Percentiles rank a stretch among this genome's conserved stretches.
Conservation (phyloP, 345 rosid genomes). For the Physaria fendleri region DNA sequence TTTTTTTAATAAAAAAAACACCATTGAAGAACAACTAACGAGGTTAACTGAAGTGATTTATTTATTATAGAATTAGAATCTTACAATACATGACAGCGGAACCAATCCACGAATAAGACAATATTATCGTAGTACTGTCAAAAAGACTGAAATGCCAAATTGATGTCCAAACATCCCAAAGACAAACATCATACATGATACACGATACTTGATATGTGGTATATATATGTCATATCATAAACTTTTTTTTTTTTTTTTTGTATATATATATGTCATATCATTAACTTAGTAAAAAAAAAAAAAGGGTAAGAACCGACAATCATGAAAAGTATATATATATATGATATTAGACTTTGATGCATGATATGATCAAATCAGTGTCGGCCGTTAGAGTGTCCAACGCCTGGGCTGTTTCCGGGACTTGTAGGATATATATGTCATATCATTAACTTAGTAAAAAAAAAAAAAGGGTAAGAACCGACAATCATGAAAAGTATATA, state of each 20-base stretch:
- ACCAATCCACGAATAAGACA: slow-evolving; percentile 6
- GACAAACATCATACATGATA: background rate
- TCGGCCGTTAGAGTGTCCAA: slow-evolving; percentile 30
- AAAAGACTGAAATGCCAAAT: slow-evolving; percentile 1
- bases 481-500: background rate
- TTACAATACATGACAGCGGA: slow-evolving; percentile 14
- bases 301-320: background rate
- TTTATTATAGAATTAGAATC: slow-evolving; percentile 6
- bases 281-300: background rate
- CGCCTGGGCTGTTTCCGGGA: slow-evolving; percentile 35
- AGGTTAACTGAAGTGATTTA: too few relatives aligned
- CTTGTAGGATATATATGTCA: too few relatives aligned
- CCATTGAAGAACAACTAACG: too few relatives aligned
- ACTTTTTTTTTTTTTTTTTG: too few relatives aligned
- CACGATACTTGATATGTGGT: too few relatives aligned
- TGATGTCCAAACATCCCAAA: slow-evolving; percentile 1
- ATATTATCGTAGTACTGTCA: slow-evolving; percentile 7
- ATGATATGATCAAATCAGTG: slow-evolving; percentile 9
- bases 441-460: too few relatives aligned
- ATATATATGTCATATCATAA: background rate
- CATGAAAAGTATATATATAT: slow-evolving; percentile 6
- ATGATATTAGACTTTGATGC: background rate
- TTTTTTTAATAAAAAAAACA: too few relatives aligned
- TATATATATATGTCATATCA: background rate
- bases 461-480: background rate